phyloP scores from a whole-genome alignment of 139 green algal species.

The Eudorina sp. region DNA sequence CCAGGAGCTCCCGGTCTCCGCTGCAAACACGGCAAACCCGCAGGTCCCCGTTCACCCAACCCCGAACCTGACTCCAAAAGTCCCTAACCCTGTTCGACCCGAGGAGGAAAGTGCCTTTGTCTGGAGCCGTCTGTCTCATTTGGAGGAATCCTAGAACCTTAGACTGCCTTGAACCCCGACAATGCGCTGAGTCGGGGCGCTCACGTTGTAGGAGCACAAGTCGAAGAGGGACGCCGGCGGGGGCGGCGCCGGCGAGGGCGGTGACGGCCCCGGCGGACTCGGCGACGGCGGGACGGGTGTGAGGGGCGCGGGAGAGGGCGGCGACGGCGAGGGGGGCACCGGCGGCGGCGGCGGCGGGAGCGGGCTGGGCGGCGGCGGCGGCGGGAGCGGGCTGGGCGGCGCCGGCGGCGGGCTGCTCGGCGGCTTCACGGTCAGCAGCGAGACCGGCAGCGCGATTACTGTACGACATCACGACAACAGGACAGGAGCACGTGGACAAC shows the following conservation, averaged over 20 bases:
- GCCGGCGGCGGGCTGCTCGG: not conserved
- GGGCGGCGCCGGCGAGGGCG: not conserved
- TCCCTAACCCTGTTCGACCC: too few species aligned
- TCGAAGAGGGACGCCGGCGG: not conserved
- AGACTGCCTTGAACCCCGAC: too few species aligned
- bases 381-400: not conserved
- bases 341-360: not conserved
- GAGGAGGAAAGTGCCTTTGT: too few species aligned
- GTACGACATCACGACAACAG: too few species aligned
- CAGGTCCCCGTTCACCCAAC: too few species aligned
- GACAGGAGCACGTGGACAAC: too few species aligned
- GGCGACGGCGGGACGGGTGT: not conserved
- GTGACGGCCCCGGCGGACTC: not conserved
- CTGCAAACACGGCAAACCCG: too few species aligned
- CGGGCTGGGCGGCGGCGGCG: not conserved
- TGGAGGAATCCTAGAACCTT: too few species aligned
- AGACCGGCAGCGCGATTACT: constrained; percentile 17
- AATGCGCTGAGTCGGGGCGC: too few species aligned
- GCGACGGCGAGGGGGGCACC: not conserved
- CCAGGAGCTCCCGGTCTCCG: too few species aligned
- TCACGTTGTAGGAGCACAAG: constrained; percentile 28
- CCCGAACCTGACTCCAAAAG: too few species aligned
- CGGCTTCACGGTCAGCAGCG: not conserved
- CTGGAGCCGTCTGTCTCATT: too few species aligned
- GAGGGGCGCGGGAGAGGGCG: not conserved